phyloP scores from a whole-genome alignment of 2,329 filamentous ascomycete species.

The Colletotrichum siamense region DNA sequence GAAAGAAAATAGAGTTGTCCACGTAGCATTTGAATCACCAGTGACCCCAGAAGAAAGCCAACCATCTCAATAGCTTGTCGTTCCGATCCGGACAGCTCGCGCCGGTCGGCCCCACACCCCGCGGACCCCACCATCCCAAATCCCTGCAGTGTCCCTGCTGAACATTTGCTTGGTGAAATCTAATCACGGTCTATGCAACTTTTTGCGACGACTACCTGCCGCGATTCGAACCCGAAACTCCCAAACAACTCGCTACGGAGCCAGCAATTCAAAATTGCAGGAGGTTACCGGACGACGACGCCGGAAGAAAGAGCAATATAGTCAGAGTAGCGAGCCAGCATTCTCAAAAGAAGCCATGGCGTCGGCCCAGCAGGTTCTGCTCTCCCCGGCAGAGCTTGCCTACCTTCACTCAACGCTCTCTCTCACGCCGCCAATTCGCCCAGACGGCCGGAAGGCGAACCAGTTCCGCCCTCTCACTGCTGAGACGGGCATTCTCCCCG shows the following conservation, averaged over 20 bases:
- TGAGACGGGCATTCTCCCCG: constrained; percentile 88
- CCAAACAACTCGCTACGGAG: not conserved
- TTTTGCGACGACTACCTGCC: constrained; percentile 9
- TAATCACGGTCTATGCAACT: constrained; percentile 1
- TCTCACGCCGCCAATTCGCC: constrained; percentile 82
- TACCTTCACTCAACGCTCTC: constrained; percentile 91
- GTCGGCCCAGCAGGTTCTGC: constrained; percentile 67
- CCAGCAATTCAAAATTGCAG: not conserved
- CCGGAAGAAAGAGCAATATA: not conserved
- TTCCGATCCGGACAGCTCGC: constrained; percentile 16
- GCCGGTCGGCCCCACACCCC: constrained; percentile 19
- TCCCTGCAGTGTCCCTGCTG: constrained; percentile 1
- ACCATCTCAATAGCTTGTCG: not conserved
- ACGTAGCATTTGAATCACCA: not conserved
- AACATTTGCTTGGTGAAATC: constrained; percentile 2
- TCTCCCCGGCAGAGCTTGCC: constrained; percentile 94
- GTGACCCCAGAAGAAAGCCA: not conserved
- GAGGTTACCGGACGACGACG: not conserved
- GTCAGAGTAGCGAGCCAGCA: not conserved
- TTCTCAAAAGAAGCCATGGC: constrained; percentile 2
- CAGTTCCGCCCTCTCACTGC: constrained; percentile 92
- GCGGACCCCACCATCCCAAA: constrained; percentile 17
- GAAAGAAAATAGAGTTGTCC: not conserved
- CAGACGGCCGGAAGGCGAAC: constrained; percentile 80
- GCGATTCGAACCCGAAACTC: not conserved